A percentile compares a stretch with the other conserved stretches of the same genome.
phyloP scores from a whole-genome alignment of 306 rosid genomes.

The Lathyrus tuberosus region DNA sequence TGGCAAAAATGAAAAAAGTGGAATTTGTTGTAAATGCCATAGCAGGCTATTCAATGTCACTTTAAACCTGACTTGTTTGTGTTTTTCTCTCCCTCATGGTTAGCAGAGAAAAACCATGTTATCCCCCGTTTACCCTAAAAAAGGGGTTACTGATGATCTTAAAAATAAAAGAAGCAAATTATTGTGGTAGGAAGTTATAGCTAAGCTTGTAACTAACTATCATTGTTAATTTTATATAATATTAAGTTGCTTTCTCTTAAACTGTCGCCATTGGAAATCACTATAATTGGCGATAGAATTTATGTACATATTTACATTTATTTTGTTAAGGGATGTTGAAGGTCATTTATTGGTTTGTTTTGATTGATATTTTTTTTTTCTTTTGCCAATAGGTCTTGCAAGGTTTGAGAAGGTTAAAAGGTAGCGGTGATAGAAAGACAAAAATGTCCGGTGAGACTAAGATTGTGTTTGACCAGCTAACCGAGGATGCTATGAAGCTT shows the following conservation, averaged over 20 bases:
- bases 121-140: not conserved
- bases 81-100: not conserved
- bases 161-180: conserved; percentile 19
- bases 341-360: conserved; percentile 30
- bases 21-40: not conserved
- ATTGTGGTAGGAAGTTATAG: conserved; percentile 7
- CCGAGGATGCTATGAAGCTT: conserved; percentile 91
- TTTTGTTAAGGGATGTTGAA: conserved; percentile 26
- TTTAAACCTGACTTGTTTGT: not conserved
- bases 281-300: conserved; percentile 15
- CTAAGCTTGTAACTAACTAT: conserved; percentile 1
- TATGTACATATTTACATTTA: not conserved
- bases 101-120: not conserved
- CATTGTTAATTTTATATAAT: conserved; percentile 15
- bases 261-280: conserved; percentile 13
- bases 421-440: conserved; percentile 71
- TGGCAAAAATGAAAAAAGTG: not conserved
- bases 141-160: not conserved
- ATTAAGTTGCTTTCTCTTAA: conserved; percentile 14
- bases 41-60: not conserved
- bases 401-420: conserved; percentile 95
- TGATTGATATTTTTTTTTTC: conserved; percentile 38
- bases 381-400: conserved; percentile 67
- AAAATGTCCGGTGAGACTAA: conserved; percentile 83
- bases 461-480: conserved; percentile 81